Percentiles rank a stretch among this genome's conserved stretches.
Conservation (phyloP, 78 protist genomes). For the Guillardia theta region DNA sequence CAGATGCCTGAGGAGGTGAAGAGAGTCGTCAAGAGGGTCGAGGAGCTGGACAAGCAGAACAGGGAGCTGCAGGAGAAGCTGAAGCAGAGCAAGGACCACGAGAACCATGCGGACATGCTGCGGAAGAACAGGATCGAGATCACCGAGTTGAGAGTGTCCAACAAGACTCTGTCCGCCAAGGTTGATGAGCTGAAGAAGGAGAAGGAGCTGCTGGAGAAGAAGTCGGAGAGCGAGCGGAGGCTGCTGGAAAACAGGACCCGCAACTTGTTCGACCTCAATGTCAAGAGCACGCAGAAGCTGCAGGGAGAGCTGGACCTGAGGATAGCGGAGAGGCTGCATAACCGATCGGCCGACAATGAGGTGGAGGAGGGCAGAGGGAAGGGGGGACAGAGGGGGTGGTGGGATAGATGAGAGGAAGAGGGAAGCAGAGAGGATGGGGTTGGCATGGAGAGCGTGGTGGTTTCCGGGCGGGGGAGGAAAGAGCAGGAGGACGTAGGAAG, state of each 20-base stretch:
- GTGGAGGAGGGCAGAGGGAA: neutral
- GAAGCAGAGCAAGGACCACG: neutral
- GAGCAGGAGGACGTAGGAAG: too few relatives aligned
- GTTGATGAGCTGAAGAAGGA: neutral
- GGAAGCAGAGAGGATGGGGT: too few relatives aligned
- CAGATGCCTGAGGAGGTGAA: neutral
- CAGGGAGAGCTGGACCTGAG: neutral
- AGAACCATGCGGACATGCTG: neutral
- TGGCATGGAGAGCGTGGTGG: too few relatives aligned
- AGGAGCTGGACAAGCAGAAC: neutral
- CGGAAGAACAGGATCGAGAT: neutral
- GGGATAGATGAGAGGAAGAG: too few relatives aligned
- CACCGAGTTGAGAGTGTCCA: neutral
- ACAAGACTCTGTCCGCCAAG: neutral
- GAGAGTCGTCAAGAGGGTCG: neutral
- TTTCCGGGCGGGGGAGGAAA: too few relatives aligned
- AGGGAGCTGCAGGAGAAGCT: neutral
- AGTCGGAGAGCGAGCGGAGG: neutral
- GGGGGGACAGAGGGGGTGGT: neutral
- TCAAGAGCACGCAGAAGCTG: neutral
- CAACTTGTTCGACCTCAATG: neutral
- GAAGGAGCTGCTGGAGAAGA: neutral
- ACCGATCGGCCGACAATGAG: neutral
- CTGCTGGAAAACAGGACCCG: neutral
- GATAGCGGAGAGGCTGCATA: neutral